A percentile compares a stretch with the other conserved stretches of the same genome.
Evolutionary conservation across 75 land plant genomes (phyloP).

Genomic region (Sequoiadendron giganteum): DNA sequence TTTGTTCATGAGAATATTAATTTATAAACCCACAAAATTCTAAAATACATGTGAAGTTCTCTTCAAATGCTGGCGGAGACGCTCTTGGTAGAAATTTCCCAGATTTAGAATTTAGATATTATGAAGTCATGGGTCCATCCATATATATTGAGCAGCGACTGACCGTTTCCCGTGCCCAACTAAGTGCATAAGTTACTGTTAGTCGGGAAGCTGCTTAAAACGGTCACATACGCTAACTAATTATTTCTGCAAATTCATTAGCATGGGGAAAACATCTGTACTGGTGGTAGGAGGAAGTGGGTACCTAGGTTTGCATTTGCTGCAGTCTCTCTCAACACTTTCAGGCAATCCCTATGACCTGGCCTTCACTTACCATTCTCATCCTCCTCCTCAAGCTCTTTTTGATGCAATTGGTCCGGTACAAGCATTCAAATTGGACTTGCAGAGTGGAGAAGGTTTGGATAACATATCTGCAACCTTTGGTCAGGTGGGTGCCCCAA

Average conservation of each 20-base stretch:
- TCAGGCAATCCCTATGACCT: slow-evolving; percentile 20
- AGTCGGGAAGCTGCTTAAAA: background rate
- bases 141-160: too few species aligned
- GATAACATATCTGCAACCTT: slow-evolving; percentile 40
- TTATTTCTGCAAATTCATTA: background rate
- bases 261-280: slow-evolving; percentile 35
- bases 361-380: slow-evolving; percentile 70
- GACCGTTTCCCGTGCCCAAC: background rate
- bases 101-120: too few species aligned
- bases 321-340: slow-evolving; percentile 33
- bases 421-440: slow-evolving; percentile 61
- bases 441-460: slow-evolving; percentile 76
- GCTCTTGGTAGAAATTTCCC: too few species aligned
- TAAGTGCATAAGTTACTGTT: too few species aligned
- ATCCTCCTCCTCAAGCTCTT: slow-evolving; percentile 43
- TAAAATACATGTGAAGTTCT: too few species aligned
- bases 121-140: too few species aligned
- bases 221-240: background rate
- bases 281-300: slow-evolving; percentile 92
- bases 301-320: slow-evolving; percentile 84
- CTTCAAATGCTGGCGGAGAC: too few species aligned
- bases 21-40: too few species aligned
- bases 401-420: slow-evolving; percentile 45
- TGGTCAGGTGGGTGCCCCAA: slow-evolving; percentile 50
- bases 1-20: too few species aligned